Conservation (phyloP, 768 basidiomycete species). For the Trametes meyenii region DNA sequence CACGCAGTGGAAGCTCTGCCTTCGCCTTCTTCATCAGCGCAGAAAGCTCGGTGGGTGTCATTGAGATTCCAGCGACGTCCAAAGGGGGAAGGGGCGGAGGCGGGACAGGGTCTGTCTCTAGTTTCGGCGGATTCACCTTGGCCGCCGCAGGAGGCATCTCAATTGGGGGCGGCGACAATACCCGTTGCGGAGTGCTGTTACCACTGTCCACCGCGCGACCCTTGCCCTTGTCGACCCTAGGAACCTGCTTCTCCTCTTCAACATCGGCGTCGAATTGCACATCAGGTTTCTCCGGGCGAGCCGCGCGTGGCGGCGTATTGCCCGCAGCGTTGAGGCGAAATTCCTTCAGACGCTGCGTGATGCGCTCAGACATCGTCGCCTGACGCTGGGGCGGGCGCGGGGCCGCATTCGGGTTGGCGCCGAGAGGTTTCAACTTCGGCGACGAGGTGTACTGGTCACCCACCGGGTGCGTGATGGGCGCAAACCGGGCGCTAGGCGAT, state of each 20-base stretch:
- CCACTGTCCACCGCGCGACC: conserved; percentile 58
- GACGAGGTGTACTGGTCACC: conserved; percentile 84
- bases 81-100: conserved; percentile 56
- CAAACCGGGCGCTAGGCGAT: conserved; percentile 75
- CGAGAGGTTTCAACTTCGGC: conserved; percentile 60
- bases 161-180: conserved; percentile 62
- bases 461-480: conserved; percentile 59
- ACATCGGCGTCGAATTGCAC: conserved; percentile 35
- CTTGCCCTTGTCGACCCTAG: conserved; percentile 85
- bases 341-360: conserved; percentile 79
- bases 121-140: conserved; percentile 21
- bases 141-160: conserved; percentile 53
- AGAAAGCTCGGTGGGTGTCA: conserved; percentile 67
- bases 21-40: conserved; percentile 72
- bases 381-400: conserved; percentile 62
- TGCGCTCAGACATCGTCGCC: conserved; percentile 84
- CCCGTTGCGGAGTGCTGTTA: conserved; percentile 34
- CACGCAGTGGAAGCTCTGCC: conserved; percentile 66
- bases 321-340: conserved; percentile 59
- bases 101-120: conserved; percentile 40
- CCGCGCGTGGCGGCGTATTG: conserved; percentile 3
- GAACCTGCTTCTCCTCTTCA: conserved; percentile 35
- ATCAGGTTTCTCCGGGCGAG: conserved; percentile 22
- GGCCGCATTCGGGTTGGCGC: conserved; percentile 42
- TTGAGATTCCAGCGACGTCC: conserved; percentile 73